Base-by-base conservation (phyloP, 805 yeast species). In the Pichia exigua region DNA sequence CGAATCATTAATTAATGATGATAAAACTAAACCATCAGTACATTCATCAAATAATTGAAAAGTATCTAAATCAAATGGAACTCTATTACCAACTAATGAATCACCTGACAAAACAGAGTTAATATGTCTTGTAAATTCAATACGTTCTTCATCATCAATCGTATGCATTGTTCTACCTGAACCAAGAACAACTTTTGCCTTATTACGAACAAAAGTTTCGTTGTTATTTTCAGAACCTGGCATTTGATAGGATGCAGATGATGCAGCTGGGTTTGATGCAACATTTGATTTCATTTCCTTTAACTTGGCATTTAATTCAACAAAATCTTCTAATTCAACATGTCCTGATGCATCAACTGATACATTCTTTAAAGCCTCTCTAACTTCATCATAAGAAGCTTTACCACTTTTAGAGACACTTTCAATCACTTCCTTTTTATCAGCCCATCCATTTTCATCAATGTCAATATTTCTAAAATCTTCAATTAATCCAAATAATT, bases 41-140 rank as follows among this genome's bases (percentile, higher is more conserved):
- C 96, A 89, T 70, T 94, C 98, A 69, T 94, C 99, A 64, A 94
- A 94, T 53, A 94, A 77, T 73, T 94, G 98, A 74, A 94, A 94
- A 48, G 89, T 84, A 56, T 94, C 96, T 11, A 95, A 82, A 59
- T 96, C 95, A 63, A 94, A 83, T 17, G 99, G 99, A 57, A 94
- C 71, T 59, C 96, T 75, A 54, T 76, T 73, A 26, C 96, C 97
- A 51, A 94, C 77, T 55, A 88, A 89, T 1, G 82, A 65, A 67
- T 94, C 99, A 20, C 95, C 98, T 7, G 90, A 82, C 53, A 94
- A 77, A 8, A 90, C 97, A 45, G 89, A 78, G 68, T 94, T 94
- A 70, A 94, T 91, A 69, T 94, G 99, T 64, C 95, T 82, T 6
- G 98, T 94, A 71, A 94, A 94, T 74, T 90, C 97, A 24, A 87